Percentiles rank a stretch among this genome's conserved stretches.
Conservation (phyloP, 1,139 yeast genomes). For the Groenewaldozyma sp. region DNA sequence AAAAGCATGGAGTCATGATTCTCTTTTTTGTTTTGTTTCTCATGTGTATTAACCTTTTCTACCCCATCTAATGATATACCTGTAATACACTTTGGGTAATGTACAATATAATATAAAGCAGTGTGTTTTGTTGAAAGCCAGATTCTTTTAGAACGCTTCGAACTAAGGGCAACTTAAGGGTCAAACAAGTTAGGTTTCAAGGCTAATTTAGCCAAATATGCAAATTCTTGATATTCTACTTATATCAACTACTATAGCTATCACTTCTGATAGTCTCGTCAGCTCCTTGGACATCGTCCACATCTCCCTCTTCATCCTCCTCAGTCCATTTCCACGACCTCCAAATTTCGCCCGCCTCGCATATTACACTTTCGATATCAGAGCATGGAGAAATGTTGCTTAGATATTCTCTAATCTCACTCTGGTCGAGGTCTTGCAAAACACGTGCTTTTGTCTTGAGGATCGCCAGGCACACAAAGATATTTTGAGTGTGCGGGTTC, state of each 20-base stretch:
- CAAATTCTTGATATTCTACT: no score
- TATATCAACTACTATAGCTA: no score
- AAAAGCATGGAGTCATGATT: conserved; percentile 6
- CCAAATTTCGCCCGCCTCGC: conserved; percentile 84
- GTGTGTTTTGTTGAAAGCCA: no score
- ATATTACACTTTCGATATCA: conserved; percentile 60
- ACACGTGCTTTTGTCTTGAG: conserved; percentile 72
- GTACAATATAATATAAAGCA: no score
- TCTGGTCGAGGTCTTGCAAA: conserved; percentile 77
- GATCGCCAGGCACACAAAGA: conserved; percentile 70
- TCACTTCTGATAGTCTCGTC: no score
- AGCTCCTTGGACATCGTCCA: no score
- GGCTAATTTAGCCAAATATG: no score
- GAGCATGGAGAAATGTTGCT: conserved; percentile 41
- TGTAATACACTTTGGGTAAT: no score
- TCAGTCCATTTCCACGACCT: conserved; percentile 65
- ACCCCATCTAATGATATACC: not conserved
- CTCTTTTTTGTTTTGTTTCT: not conserved
- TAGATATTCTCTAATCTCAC: conserved; percentile 75
- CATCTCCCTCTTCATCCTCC: conserved; percentile 15
- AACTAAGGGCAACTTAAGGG: no score
- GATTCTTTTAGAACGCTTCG: no score
- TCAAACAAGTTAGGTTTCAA: no score
- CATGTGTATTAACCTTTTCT: not conserved
- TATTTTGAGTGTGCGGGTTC: conserved; percentile 70